Conservation (phyloP, 2,329 filamentous ascomycete species). For the Magnaporthales sp. region DNA sequence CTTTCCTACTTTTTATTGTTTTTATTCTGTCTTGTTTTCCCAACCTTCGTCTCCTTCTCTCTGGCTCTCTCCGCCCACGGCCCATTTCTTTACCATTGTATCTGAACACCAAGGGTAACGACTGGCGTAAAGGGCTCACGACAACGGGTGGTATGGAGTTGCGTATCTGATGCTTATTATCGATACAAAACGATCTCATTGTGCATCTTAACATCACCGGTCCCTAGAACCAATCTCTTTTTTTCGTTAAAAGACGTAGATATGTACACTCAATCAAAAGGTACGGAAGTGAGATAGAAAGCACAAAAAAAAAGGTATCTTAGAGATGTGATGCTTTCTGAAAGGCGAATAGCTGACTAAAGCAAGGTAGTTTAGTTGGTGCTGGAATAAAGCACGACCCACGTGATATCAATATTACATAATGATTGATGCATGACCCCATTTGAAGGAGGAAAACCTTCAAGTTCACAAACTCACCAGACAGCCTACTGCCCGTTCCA, state of each 20-base stretch:
- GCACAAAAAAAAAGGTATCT: neutral
- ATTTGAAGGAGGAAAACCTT: neutral
- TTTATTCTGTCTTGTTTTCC: conserved; percentile 8
- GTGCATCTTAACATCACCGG: neutral
- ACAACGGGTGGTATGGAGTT: neutral
- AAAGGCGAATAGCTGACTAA: neutral
- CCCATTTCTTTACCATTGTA: neutral
- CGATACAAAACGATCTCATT: neutral
- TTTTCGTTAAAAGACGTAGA: no score
- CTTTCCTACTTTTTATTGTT: neutral
- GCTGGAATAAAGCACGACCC: neutral
- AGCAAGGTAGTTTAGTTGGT: neutral
- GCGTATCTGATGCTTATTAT: neutral
- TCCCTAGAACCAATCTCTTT: no score
- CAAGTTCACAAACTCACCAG: neutral
- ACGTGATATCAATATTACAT: neutral
- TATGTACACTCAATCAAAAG: no score
- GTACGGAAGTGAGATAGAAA: neutral
- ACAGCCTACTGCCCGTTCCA: neutral
- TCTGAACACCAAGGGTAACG: neutral
- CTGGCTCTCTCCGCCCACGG: no score
- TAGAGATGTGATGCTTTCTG: neutral
- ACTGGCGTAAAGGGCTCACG: neutral
- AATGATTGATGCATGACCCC: no score
- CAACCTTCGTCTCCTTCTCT: neutral